These are phyloP conservation scores for Eucalyptus pauciflora DNA, from an alignment of 345 rosid species.

Conservation along the genomic window DNA sequence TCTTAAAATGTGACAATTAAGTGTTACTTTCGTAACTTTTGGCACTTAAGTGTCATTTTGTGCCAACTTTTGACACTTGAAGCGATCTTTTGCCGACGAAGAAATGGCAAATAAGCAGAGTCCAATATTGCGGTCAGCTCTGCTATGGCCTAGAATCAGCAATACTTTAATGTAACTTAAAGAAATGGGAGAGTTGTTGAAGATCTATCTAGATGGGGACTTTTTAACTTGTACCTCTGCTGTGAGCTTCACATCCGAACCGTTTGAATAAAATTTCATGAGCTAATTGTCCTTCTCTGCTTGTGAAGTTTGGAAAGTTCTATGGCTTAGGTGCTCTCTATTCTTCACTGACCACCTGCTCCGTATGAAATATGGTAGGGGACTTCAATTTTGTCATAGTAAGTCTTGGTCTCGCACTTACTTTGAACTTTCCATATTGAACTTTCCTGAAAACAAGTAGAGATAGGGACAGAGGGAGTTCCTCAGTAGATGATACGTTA, in stretches of 20 bases:
- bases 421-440: background rate
- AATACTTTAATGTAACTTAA: background rate
- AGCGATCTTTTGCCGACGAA: background rate
- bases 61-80: too few species aligned
- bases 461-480: background rate
- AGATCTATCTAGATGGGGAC: background rate
- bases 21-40: too few species aligned
- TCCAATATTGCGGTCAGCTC: background rate
- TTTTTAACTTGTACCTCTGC: background rate
- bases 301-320: background rate
- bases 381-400: background rate
- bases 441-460: background rate
- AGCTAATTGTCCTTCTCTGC: background rate
- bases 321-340: background rate
- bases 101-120: background rate
- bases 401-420: background rate
- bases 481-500: background rate
- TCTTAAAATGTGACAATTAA: too few species aligned
- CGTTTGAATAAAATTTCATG: background rate
- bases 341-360: background rate
- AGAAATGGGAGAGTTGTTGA: background rate
- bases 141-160: background rate
- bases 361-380: background rate
- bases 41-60: too few species aligned
- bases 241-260: background rate